Evolutionary conservation across 192 early-diverging fungal genomes (phyloP).

Genomic region (Coemansia sp.): DNA sequence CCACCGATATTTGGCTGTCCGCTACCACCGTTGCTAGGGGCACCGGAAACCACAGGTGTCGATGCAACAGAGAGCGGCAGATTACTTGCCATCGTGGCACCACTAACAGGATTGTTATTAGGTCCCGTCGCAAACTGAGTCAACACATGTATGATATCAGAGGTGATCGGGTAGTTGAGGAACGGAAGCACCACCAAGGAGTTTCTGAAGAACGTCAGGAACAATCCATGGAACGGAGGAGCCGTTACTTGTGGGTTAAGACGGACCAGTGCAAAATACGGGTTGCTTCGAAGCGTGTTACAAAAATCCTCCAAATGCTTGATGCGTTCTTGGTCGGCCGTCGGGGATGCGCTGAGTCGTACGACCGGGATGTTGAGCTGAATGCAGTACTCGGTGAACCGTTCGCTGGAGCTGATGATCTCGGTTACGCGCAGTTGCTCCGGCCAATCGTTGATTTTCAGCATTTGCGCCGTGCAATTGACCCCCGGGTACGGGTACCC

Average conservation of each 20-base stretch:
- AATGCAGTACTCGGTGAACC: constrained; percentile 38
- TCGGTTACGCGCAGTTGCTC: constrained; percentile 23
- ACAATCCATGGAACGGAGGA: constrained; percentile 26
- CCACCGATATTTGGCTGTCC: background rate
- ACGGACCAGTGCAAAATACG: constrained; percentile 27
- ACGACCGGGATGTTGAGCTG: constrained; percentile 23
- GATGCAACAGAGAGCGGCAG: background rate
- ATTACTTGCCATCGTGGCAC: background rate
- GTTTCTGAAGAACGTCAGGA: constrained; percentile 23
- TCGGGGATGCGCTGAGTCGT: constrained; percentile 21
- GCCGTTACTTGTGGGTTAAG: constrained; percentile 3
- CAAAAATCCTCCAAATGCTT: constrained; percentile 50
- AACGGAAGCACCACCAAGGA: constrained; percentile 34
- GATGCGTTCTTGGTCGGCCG: constrained; percentile 14
- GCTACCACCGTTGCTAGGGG: background rate
- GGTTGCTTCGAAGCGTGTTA: constrained; percentile 31
- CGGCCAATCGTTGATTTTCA: constrained; percentile 44
- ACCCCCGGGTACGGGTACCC: constrained; percentile 21
- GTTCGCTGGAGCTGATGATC: constrained; percentile 16
- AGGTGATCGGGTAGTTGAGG: constrained; percentile 22
- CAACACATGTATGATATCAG: constrained; percentile 10
- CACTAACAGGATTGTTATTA: background rate
- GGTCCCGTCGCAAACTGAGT: constrained; percentile 2
- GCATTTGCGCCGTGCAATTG: constrained; percentile 20
- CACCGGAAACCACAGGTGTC: background rate